Percentiles rank a stretch among this genome's conserved stretches.
Conservation (phyloP, 495 filamentous ascomycete genomes). For the Halenospora varia region DNA sequence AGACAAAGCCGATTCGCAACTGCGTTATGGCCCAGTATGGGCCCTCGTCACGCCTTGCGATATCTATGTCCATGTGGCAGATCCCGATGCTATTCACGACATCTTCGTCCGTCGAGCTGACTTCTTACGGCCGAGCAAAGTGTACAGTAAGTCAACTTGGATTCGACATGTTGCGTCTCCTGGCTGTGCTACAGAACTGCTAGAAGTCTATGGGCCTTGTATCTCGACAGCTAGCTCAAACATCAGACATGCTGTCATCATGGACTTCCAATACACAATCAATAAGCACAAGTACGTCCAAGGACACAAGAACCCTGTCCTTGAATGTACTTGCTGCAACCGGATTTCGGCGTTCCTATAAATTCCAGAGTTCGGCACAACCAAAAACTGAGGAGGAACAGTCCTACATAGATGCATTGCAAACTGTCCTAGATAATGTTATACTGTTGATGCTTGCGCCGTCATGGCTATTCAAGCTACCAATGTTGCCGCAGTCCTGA, state of each 20-base stretch:
- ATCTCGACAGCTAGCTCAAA: not conserved
- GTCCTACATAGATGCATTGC: not conserved
- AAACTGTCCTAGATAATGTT: not conserved
- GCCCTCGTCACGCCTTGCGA: not conserved
- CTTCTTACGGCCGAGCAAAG: not conserved
- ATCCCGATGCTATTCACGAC: not conserved
- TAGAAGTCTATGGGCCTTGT: not conserved
- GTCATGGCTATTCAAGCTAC: not conserved
- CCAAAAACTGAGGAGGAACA: not conserved
- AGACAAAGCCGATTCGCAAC: not conserved
- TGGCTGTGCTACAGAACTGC: not conserved
- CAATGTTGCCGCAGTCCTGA: not conserved
- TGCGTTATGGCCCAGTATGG: not conserved
- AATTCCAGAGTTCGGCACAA: not conserved
- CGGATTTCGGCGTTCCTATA: not conserved
- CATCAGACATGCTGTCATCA: not conserved
- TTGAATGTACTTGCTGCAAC: not conserved
- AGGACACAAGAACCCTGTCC: not conserved
- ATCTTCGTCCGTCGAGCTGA: not conserved
- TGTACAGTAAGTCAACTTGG: not conserved
- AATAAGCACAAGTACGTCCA: not conserved
- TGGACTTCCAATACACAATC: not conserved
- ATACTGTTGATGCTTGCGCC: not conserved
- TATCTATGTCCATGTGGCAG: not conserved
- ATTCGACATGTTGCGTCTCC: not conserved